Conservation (phyloP, 805 yeast genomes). For the Lachancea mirantina region DNA sequence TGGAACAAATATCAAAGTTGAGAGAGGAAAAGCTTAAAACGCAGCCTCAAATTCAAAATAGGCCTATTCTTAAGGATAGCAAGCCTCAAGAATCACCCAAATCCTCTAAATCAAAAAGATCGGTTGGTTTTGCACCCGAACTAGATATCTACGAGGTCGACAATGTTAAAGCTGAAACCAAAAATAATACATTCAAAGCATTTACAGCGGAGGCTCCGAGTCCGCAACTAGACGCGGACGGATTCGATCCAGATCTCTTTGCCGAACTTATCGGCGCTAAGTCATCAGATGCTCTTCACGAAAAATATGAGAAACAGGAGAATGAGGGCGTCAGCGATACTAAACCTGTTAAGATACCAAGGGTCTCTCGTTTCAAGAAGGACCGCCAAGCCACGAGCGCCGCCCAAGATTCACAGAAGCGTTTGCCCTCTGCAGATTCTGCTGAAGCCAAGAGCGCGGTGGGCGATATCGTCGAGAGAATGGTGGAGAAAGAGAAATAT, state of each 20-base stretch:
- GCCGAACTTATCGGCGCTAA: conserved; percentile 28
- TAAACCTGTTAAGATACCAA: no score
- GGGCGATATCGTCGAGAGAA: not conserved
- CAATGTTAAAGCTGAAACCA: conserved; percentile 27
- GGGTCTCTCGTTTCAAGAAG: conserved; percentile 28
- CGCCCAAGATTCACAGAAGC: no score
- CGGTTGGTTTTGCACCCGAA: conserved; percentile 28
- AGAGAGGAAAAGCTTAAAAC: conserved; percentile 8
- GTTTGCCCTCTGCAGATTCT: no score
- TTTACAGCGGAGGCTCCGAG: conserved; percentile 1
- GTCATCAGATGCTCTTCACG: conserved; percentile 26
- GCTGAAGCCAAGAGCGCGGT: not conserved
- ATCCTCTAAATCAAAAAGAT: conserved; percentile 17
- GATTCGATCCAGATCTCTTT: conserved; percentile 29
- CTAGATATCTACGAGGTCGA: conserved; percentile 30
- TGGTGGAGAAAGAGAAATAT: not conserved
- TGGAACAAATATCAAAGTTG: conserved; percentile 22
- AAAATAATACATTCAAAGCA: conserved; percentile 21
- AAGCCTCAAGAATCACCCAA: not conserved
- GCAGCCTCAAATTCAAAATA: conserved; percentile 1
- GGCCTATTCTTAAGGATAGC: conserved; percentile 7
- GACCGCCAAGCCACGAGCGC: no score
- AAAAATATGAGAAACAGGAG: conserved; percentile 16
- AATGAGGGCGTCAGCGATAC: conserved; percentile 8
- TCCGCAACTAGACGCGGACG: conserved; percentile 10